A percentile compares a stretch with the other conserved stretches of the same genome.
phyloP scores from a whole-genome alignment of 257 asterid genomes.

The Nicotiana benthamiana region DNA sequence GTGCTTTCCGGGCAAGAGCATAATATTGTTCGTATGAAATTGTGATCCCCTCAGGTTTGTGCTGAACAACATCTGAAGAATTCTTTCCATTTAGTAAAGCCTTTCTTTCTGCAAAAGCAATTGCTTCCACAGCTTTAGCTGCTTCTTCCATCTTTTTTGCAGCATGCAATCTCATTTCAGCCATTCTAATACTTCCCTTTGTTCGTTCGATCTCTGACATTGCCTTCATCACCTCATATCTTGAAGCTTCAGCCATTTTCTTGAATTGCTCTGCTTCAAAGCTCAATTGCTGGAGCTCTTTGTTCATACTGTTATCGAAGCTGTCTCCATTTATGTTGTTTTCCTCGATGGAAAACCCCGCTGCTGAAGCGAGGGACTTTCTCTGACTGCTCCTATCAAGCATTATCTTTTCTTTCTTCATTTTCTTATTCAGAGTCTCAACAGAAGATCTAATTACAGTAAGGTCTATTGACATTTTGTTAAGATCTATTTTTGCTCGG shows the following conservation, averaged over 20 bases:
- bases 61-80: constrained; percentile 7
- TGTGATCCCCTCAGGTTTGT: constrained; percentile 41
- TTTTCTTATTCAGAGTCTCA: constrained; percentile 59
- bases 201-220: constrained; percentile 79
- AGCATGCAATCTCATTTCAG: constrained; percentile 83
- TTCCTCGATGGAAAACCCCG: constrained; percentile 8
- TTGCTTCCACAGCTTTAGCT: constrained; percentile 82
- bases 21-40: constrained; percentile 64
- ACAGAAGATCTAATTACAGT: constrained; percentile 74
- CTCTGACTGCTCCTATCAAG: constrained; percentile 18
- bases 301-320: background rate
- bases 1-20: constrained; percentile 47
- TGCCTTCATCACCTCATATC: constrained; percentile 83
- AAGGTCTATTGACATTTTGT: constrained; percentile 59
- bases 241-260: constrained; percentile 83
- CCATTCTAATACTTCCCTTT: constrained; percentile 70
- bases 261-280: constrained; percentile 76
- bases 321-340: background rate
- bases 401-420: constrained; percentile 36
- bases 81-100: constrained; percentile 13
- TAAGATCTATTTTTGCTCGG: constrained; percentile 61
- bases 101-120: constrained; percentile 41
- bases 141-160: constrained; percentile 95
- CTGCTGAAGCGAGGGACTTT: constrained; percentile 13
- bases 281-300: constrained; percentile 18